Evolutionary conservation across 2,329 filamentous ascomycete species (phyloP).

Genomic region (Colletotrichum lini): DNA sequence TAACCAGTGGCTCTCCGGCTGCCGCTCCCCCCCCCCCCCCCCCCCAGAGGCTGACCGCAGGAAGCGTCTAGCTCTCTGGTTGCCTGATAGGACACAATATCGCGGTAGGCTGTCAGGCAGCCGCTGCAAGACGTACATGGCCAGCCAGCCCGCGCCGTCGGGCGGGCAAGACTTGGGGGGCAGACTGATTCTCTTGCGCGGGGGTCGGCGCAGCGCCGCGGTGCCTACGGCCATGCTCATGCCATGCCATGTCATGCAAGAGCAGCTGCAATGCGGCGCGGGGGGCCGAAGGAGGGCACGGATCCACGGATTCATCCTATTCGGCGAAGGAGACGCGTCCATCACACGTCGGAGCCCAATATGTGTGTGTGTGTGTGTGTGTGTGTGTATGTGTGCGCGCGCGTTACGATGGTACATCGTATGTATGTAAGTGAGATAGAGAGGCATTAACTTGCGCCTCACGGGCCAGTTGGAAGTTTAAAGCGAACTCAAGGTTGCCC

Average conservation of each 20-base stretch:
- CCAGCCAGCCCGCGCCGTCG: not conserved
- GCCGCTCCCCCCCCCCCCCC: no score
- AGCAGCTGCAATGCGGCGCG: constrained; percentile 16
- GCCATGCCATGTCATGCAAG: not conserved
- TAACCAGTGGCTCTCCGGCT: not conserved
- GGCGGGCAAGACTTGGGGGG: not conserved
- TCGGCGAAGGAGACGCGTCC: constrained; percentile 2
- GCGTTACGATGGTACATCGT: no score
- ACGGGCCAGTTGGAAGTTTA: constrained; percentile 1
- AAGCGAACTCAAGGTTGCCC: not conserved
- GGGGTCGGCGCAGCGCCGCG: constrained; percentile 4
- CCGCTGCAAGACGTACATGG: not conserved
- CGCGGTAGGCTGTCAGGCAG: constrained; percentile 10
- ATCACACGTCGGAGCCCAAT: not conserved
- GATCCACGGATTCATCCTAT: not conserved
- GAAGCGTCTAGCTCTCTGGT: constrained; percentile 5
- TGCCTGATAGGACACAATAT: not conserved
- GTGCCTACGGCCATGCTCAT: not conserved
- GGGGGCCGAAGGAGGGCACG: not conserved
- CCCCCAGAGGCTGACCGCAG: not conserved
- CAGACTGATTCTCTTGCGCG: not conserved
- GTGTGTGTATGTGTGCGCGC: no score
- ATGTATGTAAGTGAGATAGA: not conserved
- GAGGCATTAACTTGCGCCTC: not conserved
- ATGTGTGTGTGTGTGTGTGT: no score